Evolutionary conservation across 2,329 filamentous ascomycete species (phyloP), one percentile per base, ranked within the genome.

Genomic region (Xylaria sp.): DNA sequence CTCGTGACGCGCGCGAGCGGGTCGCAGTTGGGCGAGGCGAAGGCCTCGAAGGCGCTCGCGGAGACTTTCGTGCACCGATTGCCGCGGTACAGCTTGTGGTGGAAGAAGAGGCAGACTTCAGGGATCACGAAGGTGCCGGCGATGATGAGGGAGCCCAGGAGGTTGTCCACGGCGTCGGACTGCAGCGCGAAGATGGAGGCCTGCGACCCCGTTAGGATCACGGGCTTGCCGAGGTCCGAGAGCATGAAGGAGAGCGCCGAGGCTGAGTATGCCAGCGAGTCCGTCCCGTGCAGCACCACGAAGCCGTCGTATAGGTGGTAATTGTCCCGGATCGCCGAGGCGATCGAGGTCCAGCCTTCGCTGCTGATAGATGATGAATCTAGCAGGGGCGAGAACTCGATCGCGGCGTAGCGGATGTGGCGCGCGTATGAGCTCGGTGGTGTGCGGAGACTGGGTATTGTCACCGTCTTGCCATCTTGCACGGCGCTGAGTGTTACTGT

Each of bases 191-290:
- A 92, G 86, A 98, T 97, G 56, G 93, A 93, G 0, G 94, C 92
- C 78, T 94, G 91, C 2, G 90, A 92, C 1, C 91, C 91, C 0
- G 94, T 98, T 58, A 98, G 85, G 64, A 98, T 91, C 39, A 97
- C 93, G 1, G 94, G 93, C 83, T 97, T 98, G 60, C 94, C 94
- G 15, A 98, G 86, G 77, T 97, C 94, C 76, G 78, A 72, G 79
- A 97, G 88, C 93, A 97, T 97, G 83, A 97, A 98, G 74, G 93
- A 96, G 67, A 98, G 85, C 3, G 94, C 94, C 5, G 94, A 97
- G 70, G 92, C 92, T 4, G 94, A 96, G 81, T 97, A 97, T 20
- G 92, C 92, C 61, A 97, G 84, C 54, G 93, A 97, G 81, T 97
- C 94, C 7, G 94, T 97, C 69, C 94, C 94, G 80, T 97, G 94